Percentiles rank a stretch among this genome's conserved stretches.
These are phyloP conservation scores for Salix viminalis DNA, from an alignment of 345 rosid species.

Conservation along the genomic window DNA sequence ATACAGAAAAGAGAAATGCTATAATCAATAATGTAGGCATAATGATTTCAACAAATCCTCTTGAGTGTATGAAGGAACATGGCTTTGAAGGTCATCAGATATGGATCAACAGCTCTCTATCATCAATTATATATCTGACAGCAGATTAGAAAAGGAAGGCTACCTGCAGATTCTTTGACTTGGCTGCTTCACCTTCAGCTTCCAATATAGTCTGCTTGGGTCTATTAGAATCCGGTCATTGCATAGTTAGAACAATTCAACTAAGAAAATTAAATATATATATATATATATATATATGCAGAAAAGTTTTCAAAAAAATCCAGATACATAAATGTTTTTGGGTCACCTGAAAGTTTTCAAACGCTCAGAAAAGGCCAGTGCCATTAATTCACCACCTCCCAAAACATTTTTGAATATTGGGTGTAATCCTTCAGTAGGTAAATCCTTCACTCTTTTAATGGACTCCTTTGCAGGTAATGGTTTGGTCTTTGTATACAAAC, in stretches of 20 bases:
- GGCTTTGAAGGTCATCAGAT: not conserved
- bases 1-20: not conserved
- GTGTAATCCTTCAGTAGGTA: constrained; percentile 84
- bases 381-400: constrained; percentile 80
- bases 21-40: not conserved
- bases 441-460: constrained; percentile 73
- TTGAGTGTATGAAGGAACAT: not conserved
- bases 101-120: not conserved
- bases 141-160: not conserved
- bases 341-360: constrained; percentile 74
- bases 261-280: not conserved
- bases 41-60: not conserved
- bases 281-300: not conserved
- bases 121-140: not conserved
- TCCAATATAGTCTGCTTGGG: constrained; percentile 96
- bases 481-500: constrained; percentile 79
- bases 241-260: constrained; percentile 7
- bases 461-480: constrained; percentile 88
- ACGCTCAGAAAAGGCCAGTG: constrained; percentile 88
- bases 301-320: not conserved
- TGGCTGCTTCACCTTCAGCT: constrained; percentile 92
- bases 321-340: not conserved
- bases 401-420: constrained; percentile 71
- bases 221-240: constrained; percentile 43
- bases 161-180: constrained; percentile 69